These are phyloP conservation scores for Xylariaceae sp. DNA, from an alignment of 2,329 filamentous ascomycete genomes.

Conservation along the genomic window DNA sequence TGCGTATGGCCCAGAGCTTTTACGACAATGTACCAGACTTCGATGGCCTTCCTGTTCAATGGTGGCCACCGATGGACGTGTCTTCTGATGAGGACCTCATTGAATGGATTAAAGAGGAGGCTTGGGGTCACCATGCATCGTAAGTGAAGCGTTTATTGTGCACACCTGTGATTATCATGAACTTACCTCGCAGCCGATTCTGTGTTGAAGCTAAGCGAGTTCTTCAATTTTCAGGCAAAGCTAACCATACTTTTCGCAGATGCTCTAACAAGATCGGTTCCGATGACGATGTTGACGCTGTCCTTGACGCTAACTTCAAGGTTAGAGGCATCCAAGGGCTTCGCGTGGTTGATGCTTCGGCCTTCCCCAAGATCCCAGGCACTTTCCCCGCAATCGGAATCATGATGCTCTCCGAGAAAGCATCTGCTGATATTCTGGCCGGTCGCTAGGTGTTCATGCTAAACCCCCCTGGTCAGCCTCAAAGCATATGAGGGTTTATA, in stretches of 20 bases:
- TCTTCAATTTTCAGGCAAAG: background rate
- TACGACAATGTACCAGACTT: constrained; percentile 39
- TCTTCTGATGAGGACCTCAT: constrained; percentile 18
- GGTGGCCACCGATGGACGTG: constrained; percentile 19
- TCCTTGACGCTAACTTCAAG: constrained; percentile 49
- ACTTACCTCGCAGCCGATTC: no score
- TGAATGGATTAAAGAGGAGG: constrained; percentile 24
- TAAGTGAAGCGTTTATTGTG: constrained; percentile 6
- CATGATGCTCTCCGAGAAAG: constrained; percentile 27
- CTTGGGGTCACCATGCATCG: constrained; percentile 29
- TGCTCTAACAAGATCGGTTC: constrained; percentile 29
- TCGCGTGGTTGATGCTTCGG: constrained; percentile 55
- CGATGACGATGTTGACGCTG: constrained; percentile 48
- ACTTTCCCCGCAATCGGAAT: constrained; percentile 26
- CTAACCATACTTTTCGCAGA: background rate
- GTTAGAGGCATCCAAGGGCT: constrained; percentile 49
- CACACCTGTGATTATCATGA: background rate
- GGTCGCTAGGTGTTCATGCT: background rate
- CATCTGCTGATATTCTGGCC: constrained; percentile 25
- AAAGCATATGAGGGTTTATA: no score
- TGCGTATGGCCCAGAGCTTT: constrained; percentile 49
- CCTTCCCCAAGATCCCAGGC: constrained; percentile 49
- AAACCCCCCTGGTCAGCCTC: no score
- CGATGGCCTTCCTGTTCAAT: constrained; percentile 32
- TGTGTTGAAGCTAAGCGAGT: no score